Percentiles rank a stretch among this genome's conserved stretches.
phyloP scores from a whole-genome alignment of 805 yeast species.

The Myxozyma neglecta region DNA sequence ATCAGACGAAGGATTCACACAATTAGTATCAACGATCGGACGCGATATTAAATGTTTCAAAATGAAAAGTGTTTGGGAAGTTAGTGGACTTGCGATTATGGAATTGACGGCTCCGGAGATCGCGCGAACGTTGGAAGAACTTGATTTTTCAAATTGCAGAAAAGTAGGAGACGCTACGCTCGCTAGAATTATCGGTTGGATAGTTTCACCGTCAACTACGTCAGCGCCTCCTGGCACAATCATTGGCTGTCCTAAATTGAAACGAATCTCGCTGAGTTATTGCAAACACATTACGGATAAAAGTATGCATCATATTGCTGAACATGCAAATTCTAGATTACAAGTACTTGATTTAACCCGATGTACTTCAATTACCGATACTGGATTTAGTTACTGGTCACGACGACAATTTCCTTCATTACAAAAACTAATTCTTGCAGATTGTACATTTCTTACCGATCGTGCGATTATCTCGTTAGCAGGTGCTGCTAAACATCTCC shows the following conservation, averaged over 20 bases:
- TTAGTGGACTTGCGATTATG: conserved; percentile 79
- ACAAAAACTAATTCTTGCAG: conserved; percentile 56
- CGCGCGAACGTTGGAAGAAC: conserved; percentile 56
- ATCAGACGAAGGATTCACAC: conserved; percentile 72
- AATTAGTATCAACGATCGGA: conserved; percentile 69
- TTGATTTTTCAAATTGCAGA: conserved; percentile 71
- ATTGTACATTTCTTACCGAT: conserved; percentile 73
- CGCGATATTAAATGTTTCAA: conserved; percentile 57
- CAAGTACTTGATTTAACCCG: conserved; percentile 63
- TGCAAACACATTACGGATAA: conserved; percentile 74
- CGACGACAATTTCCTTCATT: conserved; percentile 56
- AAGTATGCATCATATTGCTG: conserved; percentile 62
- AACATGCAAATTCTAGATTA: conserved; percentile 56
- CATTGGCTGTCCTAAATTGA: conserved; percentile 62
- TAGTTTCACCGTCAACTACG: conserved; percentile 24
- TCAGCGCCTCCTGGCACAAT: conserved; percentile 29
- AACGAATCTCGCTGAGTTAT: conserved; percentile 60
- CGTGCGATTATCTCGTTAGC: conserved; percentile 62
- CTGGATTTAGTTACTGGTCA: conserved; percentile 69
- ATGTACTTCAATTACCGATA: conserved; percentile 76
- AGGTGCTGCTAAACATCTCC: conserved; percentile 58
- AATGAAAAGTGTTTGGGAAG: conserved; percentile 75
- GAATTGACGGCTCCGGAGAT: conserved; percentile 67
- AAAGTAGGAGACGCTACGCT: conserved; percentile 71
- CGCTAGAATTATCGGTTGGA: conserved; percentile 66